Evolutionary conservation across 441 rosid species (phyloP).

Genomic region (Jatropha podagrica): DNA sequence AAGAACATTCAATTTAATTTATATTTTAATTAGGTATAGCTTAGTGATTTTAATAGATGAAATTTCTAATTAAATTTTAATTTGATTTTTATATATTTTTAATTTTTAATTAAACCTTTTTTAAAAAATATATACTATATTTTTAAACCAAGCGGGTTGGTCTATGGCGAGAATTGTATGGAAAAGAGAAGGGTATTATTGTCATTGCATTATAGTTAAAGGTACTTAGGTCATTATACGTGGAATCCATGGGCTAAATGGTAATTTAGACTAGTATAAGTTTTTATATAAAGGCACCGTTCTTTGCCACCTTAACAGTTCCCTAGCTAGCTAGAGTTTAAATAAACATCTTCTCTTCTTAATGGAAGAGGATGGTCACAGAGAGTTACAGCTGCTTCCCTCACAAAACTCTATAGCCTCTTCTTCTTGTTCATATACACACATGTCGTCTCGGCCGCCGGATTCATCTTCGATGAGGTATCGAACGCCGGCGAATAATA

Average conservation of each 20-base stretch:
- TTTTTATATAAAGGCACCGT: slow-evolving; percentile 32
- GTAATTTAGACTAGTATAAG: slow-evolving; percentile 26
- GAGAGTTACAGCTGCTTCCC: slow-evolving; percentile 85
- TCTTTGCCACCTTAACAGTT: slow-evolving; percentile 24
- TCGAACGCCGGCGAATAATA: background rate
- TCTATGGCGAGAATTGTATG: too few species aligned
- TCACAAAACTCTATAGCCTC: slow-evolving; percentile 47
- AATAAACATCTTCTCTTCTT: background rate
- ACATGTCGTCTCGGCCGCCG: slow-evolving; percentile 19
- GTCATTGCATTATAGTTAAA: slow-evolving; percentile 13
- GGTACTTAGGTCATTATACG: slow-evolving; percentile 27
- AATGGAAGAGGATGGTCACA: slow-evolving; percentile 59
- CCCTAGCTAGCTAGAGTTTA: background rate
- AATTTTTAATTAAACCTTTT: too few species aligned
- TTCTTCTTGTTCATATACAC: slow-evolving; percentile 39
- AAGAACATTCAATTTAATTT: too few species aligned
- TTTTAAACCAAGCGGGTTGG: too few species aligned
- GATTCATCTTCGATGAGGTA: slow-evolving; percentile 33
- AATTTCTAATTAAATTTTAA: too few species aligned
- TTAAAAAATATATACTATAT: too few species aligned
- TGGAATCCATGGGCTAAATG: slow-evolving; percentile 29
- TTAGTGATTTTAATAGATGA: too few species aligned
- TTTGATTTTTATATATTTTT: too few species aligned
- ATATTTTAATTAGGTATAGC: too few species aligned
- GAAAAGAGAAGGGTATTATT: slow-evolving; percentile 2